phyloP scores from a whole-genome alignment of 441 rosid species.

The Geranium incanum region DNA sequence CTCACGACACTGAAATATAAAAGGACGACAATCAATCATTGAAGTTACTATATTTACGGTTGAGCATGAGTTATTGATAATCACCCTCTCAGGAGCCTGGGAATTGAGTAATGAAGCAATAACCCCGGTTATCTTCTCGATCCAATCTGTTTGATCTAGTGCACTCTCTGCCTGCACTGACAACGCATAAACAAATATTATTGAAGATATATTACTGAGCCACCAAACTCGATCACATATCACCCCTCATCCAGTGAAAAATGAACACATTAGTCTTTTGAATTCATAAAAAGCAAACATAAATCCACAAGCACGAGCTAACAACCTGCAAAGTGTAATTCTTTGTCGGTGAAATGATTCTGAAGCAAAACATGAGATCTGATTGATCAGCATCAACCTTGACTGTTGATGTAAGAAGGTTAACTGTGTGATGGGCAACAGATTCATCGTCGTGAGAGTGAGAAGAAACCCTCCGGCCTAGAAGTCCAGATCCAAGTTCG shows the following conservation, averaged over 20 bases:
- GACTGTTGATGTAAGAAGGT: slow-evolving; percentile 95
- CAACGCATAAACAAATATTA: slow-evolving; percentile 45
- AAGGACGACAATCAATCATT: slow-evolving; percentile 21
- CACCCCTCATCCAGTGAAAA: slow-evolving; percentile 3
- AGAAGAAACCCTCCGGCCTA: slow-evolving; percentile 94
- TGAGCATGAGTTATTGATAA: slow-evolving; percentile 14
- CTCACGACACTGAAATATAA: slow-evolving; percentile 73
- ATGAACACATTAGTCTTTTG: slow-evolving; percentile 9
- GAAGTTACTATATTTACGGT: slow-evolving; percentile 18
- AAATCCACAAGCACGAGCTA: slow-evolving; percentile 20
- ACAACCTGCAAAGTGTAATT: slow-evolving; percentile 95
- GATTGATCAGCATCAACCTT: slow-evolving; percentile 97
- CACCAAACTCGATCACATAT: slow-evolving; percentile 1
- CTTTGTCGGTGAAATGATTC: slow-evolving; percentile 97
- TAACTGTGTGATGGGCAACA: slow-evolving; percentile 98
- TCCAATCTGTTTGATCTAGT: slow-evolving; percentile 98
- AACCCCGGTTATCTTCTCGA: slow-evolving; percentile 98
- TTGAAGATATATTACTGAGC: slow-evolving; percentile 26
- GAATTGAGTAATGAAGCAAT: slow-evolving; percentile 97
- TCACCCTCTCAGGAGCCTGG: slow-evolving; percentile 92
- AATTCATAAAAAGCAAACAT: neutral
- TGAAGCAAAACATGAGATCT: slow-evolving; percentile 94
- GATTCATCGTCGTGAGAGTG: slow-evolving; percentile 90
- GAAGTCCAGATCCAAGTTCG: slow-evolving; percentile 94
- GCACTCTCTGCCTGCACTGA: slow-evolving; percentile 99